Conservation (phyloP, 768 basidiomycete species). For the Amylocystis lapponica region DNA sequence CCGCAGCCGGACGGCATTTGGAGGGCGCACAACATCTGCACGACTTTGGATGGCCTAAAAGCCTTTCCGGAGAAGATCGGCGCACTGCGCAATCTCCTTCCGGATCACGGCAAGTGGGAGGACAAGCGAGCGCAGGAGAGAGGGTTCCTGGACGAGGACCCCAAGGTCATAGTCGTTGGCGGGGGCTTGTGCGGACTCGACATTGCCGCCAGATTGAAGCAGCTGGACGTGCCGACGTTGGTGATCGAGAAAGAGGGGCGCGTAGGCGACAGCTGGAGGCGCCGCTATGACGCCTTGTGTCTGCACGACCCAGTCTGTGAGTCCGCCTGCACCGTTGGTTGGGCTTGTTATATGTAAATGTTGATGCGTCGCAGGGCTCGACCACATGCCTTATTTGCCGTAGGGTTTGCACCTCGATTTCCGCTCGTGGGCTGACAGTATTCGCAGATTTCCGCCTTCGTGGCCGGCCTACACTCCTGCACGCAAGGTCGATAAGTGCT, state of each 20-base stretch:
- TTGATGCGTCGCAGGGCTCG: slow-evolving; percentile 31
- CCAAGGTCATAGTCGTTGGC: slow-evolving; percentile 46
- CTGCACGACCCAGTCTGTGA: slow-evolving; percentile 66
- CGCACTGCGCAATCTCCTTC: slow-evolving; percentile 24
- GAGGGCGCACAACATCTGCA: slow-evolving; percentile 45
- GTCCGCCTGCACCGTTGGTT: slow-evolving; percentile 16
- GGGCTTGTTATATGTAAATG: background rate
- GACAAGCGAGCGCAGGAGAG: slow-evolving; percentile 30
- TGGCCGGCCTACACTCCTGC: slow-evolving; percentile 59
- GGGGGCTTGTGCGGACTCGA: slow-evolving; percentile 51
- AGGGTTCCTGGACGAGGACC: slow-evolving; percentile 40
- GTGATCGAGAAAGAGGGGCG: slow-evolving; percentile 57
- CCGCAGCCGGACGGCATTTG: slow-evolving; percentile 36
- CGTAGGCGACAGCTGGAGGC: slow-evolving; percentile 63
- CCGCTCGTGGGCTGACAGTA: background rate
- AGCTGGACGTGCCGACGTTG: slow-evolving; percentile 41
- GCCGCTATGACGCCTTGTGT: slow-evolving; percentile 60
- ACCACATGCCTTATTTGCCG: slow-evolving; percentile 53
- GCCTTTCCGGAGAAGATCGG: slow-evolving; percentile 39
- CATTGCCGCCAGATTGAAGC: slow-evolving; percentile 52
- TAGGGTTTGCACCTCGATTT: slow-evolving; percentile 14
- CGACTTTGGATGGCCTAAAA: slow-evolving; percentile 48
- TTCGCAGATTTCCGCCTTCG: slow-evolving; percentile 46
- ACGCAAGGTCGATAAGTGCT: slow-evolving; percentile 32
- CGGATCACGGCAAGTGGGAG: slow-evolving; percentile 38